A percentile compares a stretch with the other conserved stretches of the same genome.
Conservation (phyloP, 148 eudicot species). For the Nepenthes gracilis region DNA sequence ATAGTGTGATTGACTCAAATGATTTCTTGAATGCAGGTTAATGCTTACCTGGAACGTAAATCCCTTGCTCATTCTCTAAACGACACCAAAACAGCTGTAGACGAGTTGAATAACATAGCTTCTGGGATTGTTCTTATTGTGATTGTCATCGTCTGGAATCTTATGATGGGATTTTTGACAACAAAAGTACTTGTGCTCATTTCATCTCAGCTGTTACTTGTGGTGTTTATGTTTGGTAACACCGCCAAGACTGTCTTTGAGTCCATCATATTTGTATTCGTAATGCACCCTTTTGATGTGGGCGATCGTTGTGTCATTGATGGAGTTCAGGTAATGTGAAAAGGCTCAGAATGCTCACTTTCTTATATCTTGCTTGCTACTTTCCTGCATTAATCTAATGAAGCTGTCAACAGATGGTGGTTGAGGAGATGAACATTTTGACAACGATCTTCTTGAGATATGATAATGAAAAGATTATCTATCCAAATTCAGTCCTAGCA, state of each 20-base stretch:
- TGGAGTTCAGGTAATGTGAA: slow-evolving; percentile 3
- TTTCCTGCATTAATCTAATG: not conserved
- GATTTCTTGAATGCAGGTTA: slow-evolving; percentile 1
- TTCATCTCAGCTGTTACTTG: not conserved
- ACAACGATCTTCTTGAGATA: slow-evolving; percentile 12
- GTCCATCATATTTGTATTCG: slow-evolving; percentile 1
- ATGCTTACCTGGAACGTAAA: slow-evolving; percentile 1
- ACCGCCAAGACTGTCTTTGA: not conserved
- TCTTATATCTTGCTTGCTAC: not conserved
- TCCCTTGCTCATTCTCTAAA: slow-evolving; percentile 6
- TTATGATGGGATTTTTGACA: not conserved
- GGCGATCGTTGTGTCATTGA: slow-evolving; percentile 9
- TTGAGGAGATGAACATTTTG: slow-evolving; percentile 33
- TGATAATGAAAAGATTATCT: slow-evolving; percentile 18
- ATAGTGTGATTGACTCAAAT: not conserved
- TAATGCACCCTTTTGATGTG: slow-evolving; percentile 2
- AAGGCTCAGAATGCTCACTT: not conserved
- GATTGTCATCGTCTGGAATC: slow-evolving; percentile 2
- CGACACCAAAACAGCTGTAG: slow-evolving; percentile 8
- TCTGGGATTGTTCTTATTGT: not conserved
- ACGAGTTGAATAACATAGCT: not conserved
- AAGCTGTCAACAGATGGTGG: slow-evolving; percentile 18
- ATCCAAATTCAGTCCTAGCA: slow-evolving; percentile 21
- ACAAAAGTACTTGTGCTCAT: not conserved
- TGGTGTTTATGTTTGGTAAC: slow-evolving; percentile 2